A percentile compares a stretch with the other conserved stretches of the same genome.
Evolutionary conservation across 2,329 filamentous ascomycete genomes (phyloP).

Genomic region (Fusarium falciforme): DNA sequence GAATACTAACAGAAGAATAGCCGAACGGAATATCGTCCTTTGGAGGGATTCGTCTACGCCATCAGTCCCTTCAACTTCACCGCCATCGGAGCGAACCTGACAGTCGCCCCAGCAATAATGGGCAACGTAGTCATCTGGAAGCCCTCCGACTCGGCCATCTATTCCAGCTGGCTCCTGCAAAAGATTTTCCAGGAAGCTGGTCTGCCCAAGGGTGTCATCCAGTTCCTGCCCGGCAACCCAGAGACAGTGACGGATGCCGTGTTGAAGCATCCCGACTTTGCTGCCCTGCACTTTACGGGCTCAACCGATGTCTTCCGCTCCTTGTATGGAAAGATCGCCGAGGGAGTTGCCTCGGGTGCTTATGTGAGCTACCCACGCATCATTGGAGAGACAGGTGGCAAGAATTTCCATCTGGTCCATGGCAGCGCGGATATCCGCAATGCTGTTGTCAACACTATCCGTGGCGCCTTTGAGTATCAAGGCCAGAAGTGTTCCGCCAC

Average conservation of each 20-base stretch:
- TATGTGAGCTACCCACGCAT: conserved; percentile 52
- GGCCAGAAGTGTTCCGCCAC: not conserved
- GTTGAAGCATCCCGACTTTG: not conserved
- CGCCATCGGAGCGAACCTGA: not conserved
- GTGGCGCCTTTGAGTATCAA: not conserved
- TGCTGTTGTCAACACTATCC: not conserved
- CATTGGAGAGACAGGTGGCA: conserved; percentile 62
- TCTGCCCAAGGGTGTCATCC: not conserved
- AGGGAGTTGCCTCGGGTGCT: not conserved
- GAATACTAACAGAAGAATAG: too few relatives aligned
- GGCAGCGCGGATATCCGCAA: not conserved
- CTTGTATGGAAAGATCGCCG: not conserved
- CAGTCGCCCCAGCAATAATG: not conserved
- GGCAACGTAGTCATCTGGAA: not conserved
- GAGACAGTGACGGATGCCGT: not conserved
- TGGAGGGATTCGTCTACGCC: not conserved
- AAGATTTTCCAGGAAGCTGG: not conserved
- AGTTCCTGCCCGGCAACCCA: not conserved
- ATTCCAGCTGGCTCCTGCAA: not conserved
- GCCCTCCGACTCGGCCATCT: not conserved
- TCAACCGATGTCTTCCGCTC: not conserved
- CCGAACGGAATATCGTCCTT: conserved; percentile 32
- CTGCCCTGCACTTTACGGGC: not conserved
- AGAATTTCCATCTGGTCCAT: conserved; percentile 64
- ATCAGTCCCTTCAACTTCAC: not conserved